Evolutionary conservation across 2,329 filamentous ascomycete species (phyloP), one percentile per base, ranked within the genome.

Genomic region (Arthroderma sp.): DNA sequence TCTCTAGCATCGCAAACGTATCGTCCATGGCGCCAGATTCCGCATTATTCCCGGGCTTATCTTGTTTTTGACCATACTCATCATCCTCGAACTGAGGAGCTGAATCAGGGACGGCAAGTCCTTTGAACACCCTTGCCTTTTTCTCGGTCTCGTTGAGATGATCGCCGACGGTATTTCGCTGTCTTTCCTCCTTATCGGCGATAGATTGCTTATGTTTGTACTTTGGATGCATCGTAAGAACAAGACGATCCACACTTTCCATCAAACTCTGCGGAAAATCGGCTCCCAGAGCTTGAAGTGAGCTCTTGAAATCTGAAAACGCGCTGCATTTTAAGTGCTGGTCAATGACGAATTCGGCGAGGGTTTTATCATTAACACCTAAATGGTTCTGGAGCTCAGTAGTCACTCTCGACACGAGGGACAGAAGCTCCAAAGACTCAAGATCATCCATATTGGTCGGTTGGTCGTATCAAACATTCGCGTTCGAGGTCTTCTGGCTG

Each of bases 311-410:
- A 29, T 83, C 80, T 43, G 73, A 64, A 46, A 85, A 71, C 29
- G 74, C 75, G 42, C 71, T 73, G 68, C 80, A 83, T 73, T 88
- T 77, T 61, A 82, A 66, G 56, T 94, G 85, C 61, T 94, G 83
- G 49, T 84, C 84, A 59, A 98, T 94, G 57, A 98, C 79, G 60
- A 94, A 98, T 65, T 98, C 91, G 54, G 91, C 88, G 28, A 98
- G 78, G 4, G 86, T 94, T 66, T 94, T 95, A 67, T 98, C 88
- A 61, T 77, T 83, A 55, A 95, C 79, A 45, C 88, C 86, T 48
- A 96, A 67, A 66, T 98, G 85, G 59, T 98, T 98, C 57, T 94
- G 83, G 43, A 98, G 74, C 65, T 98, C 91, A 11, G 84, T 89
- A 9, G 87, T 87, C 55, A 98, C 86, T 64, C 89, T 94, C 42